Base-by-base conservation (phyloP, 345 rosid genomes). In the Cardamine chenopodiifolia region DNA sequence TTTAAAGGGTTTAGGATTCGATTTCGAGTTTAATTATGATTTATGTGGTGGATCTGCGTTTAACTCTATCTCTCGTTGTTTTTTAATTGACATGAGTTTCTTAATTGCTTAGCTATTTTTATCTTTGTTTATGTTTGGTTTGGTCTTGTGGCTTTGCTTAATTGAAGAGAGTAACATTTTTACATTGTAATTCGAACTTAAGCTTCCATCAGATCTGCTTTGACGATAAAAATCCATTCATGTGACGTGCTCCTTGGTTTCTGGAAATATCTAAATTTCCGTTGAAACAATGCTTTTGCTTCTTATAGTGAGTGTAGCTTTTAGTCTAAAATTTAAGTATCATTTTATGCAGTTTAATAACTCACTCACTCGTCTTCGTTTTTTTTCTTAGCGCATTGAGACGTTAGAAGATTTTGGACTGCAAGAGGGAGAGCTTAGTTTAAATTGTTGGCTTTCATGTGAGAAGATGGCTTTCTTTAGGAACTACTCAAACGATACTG, bases 381-480 rank as follows among this genome's bases (percentile, higher is more conserved):
- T 37, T 13, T 35, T 31, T 63, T 4, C 26, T 18, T 77, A 81
- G 86, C 48, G 19, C 71, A 72, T 42, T 47, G 60, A 72, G 50
- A 62, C 40, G 26, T 7, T 57, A 50, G 56, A 66, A 63, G 73
- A 53, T 15, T 45, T 45, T 45, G 50, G 12, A 31, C 26, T 57
- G 54, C 18, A 32, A 32, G 66, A 22, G 56, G 62, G 52, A 54
- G 53, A 28, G 54, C 58, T 28, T 63, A 12, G 37, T 64, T 50
- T 13, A 52, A 56, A n/a, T 11, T 56, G 48, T 54, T 68, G 65
- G 68, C 76, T 86, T 86, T 85, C 83, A 87, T 89, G 87, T 76
- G 78, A 84, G 74, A 81, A 79, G 70, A 96, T 96, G 99, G 95
- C 98, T 19, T 92, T 87, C 78, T 88, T 86, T 71, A 85, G 96